A percentile compares a stretch with the other conserved stretches of the same genome.
Conservation (phyloP, 192 early-diverging fungal genomes). For the Coemansia reversa region DNA sequence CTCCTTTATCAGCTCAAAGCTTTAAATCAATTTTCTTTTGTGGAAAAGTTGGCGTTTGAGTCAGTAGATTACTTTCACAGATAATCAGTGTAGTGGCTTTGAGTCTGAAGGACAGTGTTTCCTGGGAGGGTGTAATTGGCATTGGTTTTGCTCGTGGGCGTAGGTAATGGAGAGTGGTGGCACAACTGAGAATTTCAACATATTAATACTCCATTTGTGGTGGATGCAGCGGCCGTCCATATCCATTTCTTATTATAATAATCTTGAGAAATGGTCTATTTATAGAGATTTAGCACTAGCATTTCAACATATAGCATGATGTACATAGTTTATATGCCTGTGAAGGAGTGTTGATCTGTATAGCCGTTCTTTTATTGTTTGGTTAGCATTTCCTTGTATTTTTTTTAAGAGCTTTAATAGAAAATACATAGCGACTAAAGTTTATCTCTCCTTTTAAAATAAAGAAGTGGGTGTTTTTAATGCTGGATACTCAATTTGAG, state of each 20-base stretch:
- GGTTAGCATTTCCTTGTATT: too few species aligned
- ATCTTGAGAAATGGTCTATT: too few species aligned
- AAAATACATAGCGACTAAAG: not conserved
- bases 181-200: too few species aligned
- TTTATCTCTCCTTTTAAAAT: not conserved
- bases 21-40: too few species aligned
- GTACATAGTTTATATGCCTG: not conserved
- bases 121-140: too few species aligned
- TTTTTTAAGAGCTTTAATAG: not conserved
- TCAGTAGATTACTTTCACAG: not conserved
- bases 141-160: too few species aligned
- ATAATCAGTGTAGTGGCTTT: not conserved
- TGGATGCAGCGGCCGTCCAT: too few species aligned
- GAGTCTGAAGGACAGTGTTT: not conserved
- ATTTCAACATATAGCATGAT: not conserved
- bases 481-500: not conserved
- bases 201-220: too few species aligned
- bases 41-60: not conserved
- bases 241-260: not conserved
- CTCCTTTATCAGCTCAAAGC: not conserved
- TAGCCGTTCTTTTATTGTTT: not conserved
- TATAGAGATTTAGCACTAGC: not conserved
- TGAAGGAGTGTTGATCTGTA: not conserved
- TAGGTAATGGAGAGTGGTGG: too few species aligned
- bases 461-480: not conserved